These are phyloP conservation scores for Populus trichocarpa DNA, from an alignment of 441 rosid species.

Conservation along the genomic window DNA sequence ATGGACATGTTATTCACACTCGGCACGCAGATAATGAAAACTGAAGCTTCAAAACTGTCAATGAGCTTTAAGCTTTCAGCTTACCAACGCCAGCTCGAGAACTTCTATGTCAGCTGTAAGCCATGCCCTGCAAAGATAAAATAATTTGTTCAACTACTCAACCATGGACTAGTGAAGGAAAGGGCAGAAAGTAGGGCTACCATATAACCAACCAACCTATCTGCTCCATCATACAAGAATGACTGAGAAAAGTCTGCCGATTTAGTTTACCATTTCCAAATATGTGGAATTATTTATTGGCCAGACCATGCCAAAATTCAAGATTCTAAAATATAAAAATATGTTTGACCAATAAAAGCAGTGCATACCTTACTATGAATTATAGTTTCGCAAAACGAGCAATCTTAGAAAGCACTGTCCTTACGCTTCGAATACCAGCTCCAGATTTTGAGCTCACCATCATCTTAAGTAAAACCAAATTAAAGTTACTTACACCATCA, in stretches of 20 bases:
- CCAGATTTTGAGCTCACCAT: conserved; percentile 90
- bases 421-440: conserved; percentile 82
- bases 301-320: neutral
- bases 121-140: neutral
- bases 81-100: neutral
- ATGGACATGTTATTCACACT: neutral
- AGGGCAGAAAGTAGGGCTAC: neutral
- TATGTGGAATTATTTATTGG: neutral
- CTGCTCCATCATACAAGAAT: neutral
- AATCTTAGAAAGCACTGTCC: conserved; percentile 73
- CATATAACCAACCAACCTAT: neutral
- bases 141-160: neutral
- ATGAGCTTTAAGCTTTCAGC: neutral
- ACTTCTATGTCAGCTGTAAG: neutral
- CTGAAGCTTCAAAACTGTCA: neutral
- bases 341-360: neutral
- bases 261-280: neutral
- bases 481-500: neutral
- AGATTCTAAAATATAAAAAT: neutral
- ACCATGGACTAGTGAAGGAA: neutral
- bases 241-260: neutral
- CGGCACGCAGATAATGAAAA: neutral
- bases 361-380: conserved; percentile 7
- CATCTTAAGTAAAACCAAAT: conserved; percentile 48
- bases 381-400: conserved; percentile 68